phyloP scores from a whole-genome alignment of 2,329 filamentous ascomycete species.

The Talaromyces atroroseus region DNA sequence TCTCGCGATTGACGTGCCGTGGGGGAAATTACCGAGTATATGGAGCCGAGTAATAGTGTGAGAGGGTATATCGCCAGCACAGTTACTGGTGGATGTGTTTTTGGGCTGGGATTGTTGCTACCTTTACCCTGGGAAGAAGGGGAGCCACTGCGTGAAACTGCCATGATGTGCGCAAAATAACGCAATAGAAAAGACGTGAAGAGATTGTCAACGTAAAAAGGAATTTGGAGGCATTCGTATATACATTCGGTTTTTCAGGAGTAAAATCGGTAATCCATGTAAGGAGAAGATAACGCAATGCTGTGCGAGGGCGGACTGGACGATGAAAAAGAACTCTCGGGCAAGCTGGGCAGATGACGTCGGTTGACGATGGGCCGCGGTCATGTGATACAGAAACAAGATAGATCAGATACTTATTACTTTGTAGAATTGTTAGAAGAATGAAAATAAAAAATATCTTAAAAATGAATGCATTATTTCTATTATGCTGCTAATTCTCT shows the following conservation, averaged over 20 bases:
- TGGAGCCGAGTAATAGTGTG: constrained; percentile 72
- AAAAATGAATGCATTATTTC: background rate
- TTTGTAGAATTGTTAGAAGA: too few relatives aligned
- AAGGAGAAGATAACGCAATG: background rate
- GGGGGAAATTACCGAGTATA: constrained; percentile 75
- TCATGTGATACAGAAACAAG: too few relatives aligned
- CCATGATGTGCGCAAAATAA: background rate
- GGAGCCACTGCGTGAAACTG: constrained; percentile 3
- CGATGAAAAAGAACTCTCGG: too few relatives aligned
- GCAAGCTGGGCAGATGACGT: too few relatives aligned
- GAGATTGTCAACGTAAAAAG: background rate
- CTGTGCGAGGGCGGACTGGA: background rate
- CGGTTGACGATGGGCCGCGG: too few relatives aligned
- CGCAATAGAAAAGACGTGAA: background rate
- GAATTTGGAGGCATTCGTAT: background rate
- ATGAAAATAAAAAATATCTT: too few relatives aligned
- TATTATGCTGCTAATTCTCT: background rate
- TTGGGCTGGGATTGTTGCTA: background rate
- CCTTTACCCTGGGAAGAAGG: constrained; percentile 4
- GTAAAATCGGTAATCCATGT: background rate
- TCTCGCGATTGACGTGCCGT: constrained; percentile 45
- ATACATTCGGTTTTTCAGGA: background rate
- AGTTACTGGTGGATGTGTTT: constrained; percentile 50
- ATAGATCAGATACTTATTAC: too few relatives aligned
- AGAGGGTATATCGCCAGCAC: constrained; percentile 68